Evolutionary conservation across 2,329 filamentous ascomycete species (phyloP), one percentile per base, ranked within the genome.

Genomic region (Hymenoscyphus fraxineus): DNA sequence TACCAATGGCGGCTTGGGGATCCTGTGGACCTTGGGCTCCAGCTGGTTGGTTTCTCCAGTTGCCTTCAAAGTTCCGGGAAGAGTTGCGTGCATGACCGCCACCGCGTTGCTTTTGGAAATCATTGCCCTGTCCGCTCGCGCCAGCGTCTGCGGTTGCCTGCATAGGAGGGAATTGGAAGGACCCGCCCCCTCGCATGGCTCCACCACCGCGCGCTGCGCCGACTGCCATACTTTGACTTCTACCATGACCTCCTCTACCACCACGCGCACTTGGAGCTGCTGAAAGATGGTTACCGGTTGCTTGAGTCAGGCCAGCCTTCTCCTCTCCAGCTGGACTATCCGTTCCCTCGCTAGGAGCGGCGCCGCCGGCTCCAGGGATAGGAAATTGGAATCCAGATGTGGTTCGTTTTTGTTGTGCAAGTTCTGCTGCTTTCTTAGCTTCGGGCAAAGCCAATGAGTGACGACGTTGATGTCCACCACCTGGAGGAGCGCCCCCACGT

Each of bases 301-400:
- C 59, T 64, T 69, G 66, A 56, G 63, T 65, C 63, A 68, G 71
- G 39, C 65, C 62, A 65, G 68, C 69, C 64, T 74, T 72, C 9
- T 73, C 73, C 27, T 74, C 73, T 2, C 54, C 57, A 39, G 68
- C 54, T 13, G 70, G 70, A 61, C 66, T 71, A 6, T 71, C 71
- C 9, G 67, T 65, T 9, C 41, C 63, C 51, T 83, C 82, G 35
- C 84, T 78, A 66, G 85, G 78, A 60, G 83, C 80, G 68, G 86
- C 83, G 44, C 85, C 85, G 61, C 85, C 82, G 68, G 88, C 83
- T 58, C 85, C 85, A 59, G 93, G 91, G 61, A 89, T 87, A 16
- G 95, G 94, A 76, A 99, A 99, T 76, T 97, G 93, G 79, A 98
- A 99, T 64, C 88, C 93, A 68, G 91, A 93, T 67, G 93, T 93